A percentile compares a stretch with the other conserved stretches of the same genome.
Conservation (phyloP, 2,329 filamentous ascomycete species). For the Periglandula ipomoeae region DNA sequence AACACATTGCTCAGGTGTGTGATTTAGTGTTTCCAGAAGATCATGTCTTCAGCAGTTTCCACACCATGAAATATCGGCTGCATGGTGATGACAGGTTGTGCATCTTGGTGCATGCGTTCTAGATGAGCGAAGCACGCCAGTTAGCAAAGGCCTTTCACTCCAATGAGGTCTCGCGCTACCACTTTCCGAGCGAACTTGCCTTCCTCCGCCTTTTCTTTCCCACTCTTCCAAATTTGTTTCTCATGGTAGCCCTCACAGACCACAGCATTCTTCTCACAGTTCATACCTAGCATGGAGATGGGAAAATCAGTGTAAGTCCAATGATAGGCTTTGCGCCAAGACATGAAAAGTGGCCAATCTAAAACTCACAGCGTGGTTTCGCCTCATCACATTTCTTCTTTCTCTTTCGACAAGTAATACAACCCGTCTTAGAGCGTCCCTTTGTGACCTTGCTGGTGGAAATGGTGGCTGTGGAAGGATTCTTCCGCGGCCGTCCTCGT, state of each 20-base stretch:
- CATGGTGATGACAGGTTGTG: constrained; percentile 45
- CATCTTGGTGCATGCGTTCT: constrained; percentile 42
- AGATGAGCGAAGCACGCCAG: not conserved
- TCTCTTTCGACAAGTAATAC: constrained; percentile 56
- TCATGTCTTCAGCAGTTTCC: constrained; percentile 68
- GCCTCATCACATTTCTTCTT: constrained; percentile 68
- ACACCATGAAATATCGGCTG: constrained; percentile 69
- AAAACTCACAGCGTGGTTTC: constrained; percentile 49
- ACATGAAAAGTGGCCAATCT: not conserved
- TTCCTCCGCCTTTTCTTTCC: constrained; percentile 66
- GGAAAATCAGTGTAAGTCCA: not conserved
- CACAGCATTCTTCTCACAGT: constrained; percentile 89
- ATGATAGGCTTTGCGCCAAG: not conserved
- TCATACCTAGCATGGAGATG: constrained; percentile 48
- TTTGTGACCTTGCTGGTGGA: constrained; percentile 64
- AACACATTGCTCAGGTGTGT: constrained; percentile 70
- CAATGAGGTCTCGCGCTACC: too few species aligned
- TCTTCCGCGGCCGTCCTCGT: constrained; percentile 74
- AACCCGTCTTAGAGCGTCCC: constrained; percentile 62
- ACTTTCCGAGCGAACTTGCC: constrained; percentile 33
- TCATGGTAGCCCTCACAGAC: constrained; percentile 85
- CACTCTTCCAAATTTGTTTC: constrained; percentile 80
- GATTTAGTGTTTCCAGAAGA: constrained; percentile 78
- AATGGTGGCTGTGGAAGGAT: constrained; percentile 53
- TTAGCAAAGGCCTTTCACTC: not conserved